Evolutionary conservation across 306 rosid species (phyloP), one percentile per base, ranked within the genome.

Genomic region (Lotus japonicus): DNA sequence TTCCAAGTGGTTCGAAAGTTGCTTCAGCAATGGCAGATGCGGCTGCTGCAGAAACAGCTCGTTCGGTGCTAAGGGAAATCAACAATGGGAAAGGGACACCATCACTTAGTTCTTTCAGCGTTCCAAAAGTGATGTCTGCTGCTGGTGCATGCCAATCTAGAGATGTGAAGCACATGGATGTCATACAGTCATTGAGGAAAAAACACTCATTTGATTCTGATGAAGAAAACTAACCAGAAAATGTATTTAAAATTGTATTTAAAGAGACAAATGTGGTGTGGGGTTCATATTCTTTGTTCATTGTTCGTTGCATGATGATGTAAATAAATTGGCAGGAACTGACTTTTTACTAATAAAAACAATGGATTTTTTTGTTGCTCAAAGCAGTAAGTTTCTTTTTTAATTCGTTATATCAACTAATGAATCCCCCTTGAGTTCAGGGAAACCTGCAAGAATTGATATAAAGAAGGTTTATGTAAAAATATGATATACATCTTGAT

Each of bases 21-120:
- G 95, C 91, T 38, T 86, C 95, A 11, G 98, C 98, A 64, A 81
- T 84, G 77, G 95, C 95, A 15, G 89, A 86, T 74, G 95, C 84
- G 1, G 88, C 90, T 1, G 98, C 96, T 44, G 89, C 77, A 38
- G 94, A 91, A 71, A 86, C 81, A 9, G 97, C 88, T 5, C 87
- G 90, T 82, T 79, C 91, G 45, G 96, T 92, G 77, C 95, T 90
- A 16, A 83, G 76, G 83, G 97, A 92, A 66, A 83, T 92, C 56
- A 90, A 85, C 82, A 80, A 59, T 73, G 91, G 98, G 26, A 62
- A 74, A 8, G 62, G 51, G 52, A 81, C 98, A 21, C 97, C 97
- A 2, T 81, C 88, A 13, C 77, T 90, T 4, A 63, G 84, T 38
- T 69, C 87, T 72, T 17, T 85, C 11, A n/a, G n/a, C n/a, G 79